A percentile compares a stretch with the other conserved stretches of the same genome.
Evolutionary conservation across 2,329 filamentous ascomycete species (phyloP).

Genomic region (Aspergillus brasiliensis): DNA sequence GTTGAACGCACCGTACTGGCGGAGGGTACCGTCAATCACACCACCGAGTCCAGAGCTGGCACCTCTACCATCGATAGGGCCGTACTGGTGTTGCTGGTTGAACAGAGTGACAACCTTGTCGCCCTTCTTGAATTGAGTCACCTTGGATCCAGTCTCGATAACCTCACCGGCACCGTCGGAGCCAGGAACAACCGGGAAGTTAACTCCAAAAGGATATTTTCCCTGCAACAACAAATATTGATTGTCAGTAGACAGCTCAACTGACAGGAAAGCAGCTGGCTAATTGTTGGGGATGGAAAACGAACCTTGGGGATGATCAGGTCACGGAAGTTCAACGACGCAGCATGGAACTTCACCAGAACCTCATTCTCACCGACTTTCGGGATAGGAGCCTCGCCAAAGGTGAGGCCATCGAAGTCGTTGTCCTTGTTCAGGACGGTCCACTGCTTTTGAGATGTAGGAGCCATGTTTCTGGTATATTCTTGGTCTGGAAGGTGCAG

Average conservation of each 20-base stretch:
- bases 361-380: constrained; percentile 70
- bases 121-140: constrained; percentile 58
- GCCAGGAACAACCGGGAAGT: constrained; percentile 35
- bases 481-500: not conserved
- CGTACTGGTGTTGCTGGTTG: constrained; percentile 59
- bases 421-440: constrained; percentile 51
- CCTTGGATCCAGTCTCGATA: constrained; percentile 56
- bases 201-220: constrained; percentile 35
- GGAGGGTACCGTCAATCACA: constrained; percentile 66
- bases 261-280: constrained; percentile 24
- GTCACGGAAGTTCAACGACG: constrained; percentile 55
- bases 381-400: constrained; percentile 57
- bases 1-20: constrained; percentile 67
- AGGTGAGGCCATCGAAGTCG: constrained; percentile 63
- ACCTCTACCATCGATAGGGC: constrained; percentile 44
- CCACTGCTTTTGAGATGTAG: constrained; percentile 58
- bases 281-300: constrained; percentile 10
- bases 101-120: constrained; percentile 62
- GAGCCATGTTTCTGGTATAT: constrained; percentile 17
- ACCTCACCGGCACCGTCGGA: constrained; percentile 50
- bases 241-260: not conserved
- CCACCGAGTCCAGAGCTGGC: constrained; percentile 66
- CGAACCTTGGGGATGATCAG: constrained; percentile 50
- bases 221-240: constrained; percentile 25
- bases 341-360: constrained; percentile 64